Evolutionary conservation across 805 yeast genomes (phyloP), one percentile per base, ranked within the genome.

Genomic region (Metschnikowia santaceciliae): DNA sequence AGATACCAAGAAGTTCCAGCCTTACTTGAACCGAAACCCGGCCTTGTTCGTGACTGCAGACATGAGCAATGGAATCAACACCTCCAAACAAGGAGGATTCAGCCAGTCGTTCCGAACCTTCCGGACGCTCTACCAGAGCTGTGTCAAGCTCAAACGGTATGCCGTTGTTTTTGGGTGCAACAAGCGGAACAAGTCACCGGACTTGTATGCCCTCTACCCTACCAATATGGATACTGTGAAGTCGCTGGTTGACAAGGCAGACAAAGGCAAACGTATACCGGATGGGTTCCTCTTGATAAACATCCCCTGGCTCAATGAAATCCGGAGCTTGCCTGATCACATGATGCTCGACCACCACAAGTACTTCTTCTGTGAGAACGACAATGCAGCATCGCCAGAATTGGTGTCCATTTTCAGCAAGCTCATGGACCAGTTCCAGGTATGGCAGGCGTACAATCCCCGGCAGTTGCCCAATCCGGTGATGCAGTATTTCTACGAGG

Each of bases 121-220:
- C 59, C 74, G 88, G 0, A 78, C 90, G 0, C 66, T 92, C 11
- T 88, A 81, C 61, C 82, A 80, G 50, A 76, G 83, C 2, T 67
- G 94, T 67, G 62, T 69, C 4, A 74, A 74, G 43, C 70, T 76
- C 38, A 61, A 74, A 2, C 78, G 79, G 58, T 82, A 78, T 59
- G 94, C 88, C 0, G 67, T 92, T 6, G 78, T 87, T 3, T 89
- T 90, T 83, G 92, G 95, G 0, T 80, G 82, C 58, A 58, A 75
- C 6, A 78, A 83, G 51, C 69, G 65, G 42, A 75, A 75, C 46
- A 64, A 88, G 0, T 62, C 75, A 33, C 94, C 96, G 0, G 54
- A 68, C 3, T 54, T 87, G 41, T 83, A 76, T 59, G 80, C 85
- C 1, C 58, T 90, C 51, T 70, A 82, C 33, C 86, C 96, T 0